A percentile compares a stretch with the other conserved stretches of the same genome.
These are phyloP conservation scores for Zasmidium angulare DNA, from an alignment of 2,329 filamentous ascomycete genomes.

Conservation along the genomic window DNA sequence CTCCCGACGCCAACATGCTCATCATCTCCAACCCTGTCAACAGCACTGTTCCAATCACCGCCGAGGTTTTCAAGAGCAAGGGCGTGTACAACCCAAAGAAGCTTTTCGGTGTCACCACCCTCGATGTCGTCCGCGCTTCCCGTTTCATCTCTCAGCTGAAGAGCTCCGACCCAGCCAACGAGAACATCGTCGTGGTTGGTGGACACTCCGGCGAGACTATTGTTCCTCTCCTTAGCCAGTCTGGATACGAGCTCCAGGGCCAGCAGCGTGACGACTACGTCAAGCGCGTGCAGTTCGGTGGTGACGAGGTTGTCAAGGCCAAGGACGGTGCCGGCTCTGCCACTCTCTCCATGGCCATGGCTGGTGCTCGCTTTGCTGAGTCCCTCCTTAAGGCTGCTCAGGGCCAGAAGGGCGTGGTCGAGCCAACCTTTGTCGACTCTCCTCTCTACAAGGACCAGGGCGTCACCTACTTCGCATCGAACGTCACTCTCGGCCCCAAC, in stretches of 20 bases:
- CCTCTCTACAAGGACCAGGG: constrained; percentile 98
- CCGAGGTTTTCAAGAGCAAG: constrained; percentile 92
- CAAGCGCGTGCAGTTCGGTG: constrained; percentile 96
- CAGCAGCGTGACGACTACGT: constrained; percentile 74
- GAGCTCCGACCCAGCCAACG: constrained; percentile 81
- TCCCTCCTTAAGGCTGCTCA: constrained; percentile 87
- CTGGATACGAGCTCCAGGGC: constrained; percentile 80
- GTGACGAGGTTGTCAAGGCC: constrained; percentile 98
- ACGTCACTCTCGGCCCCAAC: constrained; percentile 92
- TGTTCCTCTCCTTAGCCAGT: constrained; percentile 95
- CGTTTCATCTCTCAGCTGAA: constrained; percentile 97
- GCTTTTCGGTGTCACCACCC: constrained; percentile 98
- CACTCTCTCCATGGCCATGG: constrained; percentile 98
- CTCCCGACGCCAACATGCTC: constrained; percentile 90
- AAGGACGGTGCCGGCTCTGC: constrained; percentile 97
- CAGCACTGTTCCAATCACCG: constrained; percentile 96
- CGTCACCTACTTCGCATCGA: constrained; percentile 93
- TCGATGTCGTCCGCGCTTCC: constrained; percentile 95
- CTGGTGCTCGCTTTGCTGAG: constrained; percentile 82
- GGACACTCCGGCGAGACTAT: constrained; percentile 98
- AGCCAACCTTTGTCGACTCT: constrained; percentile 96
- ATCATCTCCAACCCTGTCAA: constrained; percentile 99
- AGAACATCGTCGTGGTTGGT: constrained; percentile 94
- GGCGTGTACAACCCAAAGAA: constrained; percentile 99
- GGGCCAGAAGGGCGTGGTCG: constrained; percentile 90